A percentile compares a stretch with the other conserved stretches of the same genome.
Evolutionary conservation across 2,329 filamentous ascomycete genomes (phyloP).

Genomic region (Chrysoporthe deuterocubensis): DNA sequence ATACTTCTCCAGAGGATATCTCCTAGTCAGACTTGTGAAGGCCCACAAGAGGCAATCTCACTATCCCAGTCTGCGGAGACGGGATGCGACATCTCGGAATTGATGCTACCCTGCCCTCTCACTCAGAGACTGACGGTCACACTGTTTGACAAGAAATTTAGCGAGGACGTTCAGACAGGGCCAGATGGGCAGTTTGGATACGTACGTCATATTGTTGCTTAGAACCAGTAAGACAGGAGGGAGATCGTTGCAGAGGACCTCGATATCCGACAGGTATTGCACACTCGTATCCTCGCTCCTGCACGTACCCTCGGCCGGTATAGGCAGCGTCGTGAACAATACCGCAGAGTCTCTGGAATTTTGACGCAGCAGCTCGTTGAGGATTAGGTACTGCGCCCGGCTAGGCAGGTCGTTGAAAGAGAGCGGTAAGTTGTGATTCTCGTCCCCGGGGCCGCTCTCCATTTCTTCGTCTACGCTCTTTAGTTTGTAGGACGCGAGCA

Average conservation of each 20-base stretch:
- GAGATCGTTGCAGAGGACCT: slow-evolving; percentile 76
- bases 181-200: background rate
- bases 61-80: background rate
- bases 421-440: slow-evolving; percentile 67
- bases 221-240: slow-evolving; percentile 80
- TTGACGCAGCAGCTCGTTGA: slow-evolving; percentile 80
- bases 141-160: slow-evolving; percentile 7
- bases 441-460: slow-evolving; percentile 50
- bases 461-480: slow-evolving; percentile 34
- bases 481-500: slow-evolving; percentile 47
- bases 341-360: slow-evolving; percentile 75
- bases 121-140: slow-evolving; percentile 25
- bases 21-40: background rate
- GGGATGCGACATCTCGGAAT: background rate
- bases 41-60: background rate
- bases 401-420: slow-evolving; percentile 88
- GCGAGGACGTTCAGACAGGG: background rate
- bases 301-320: slow-evolving; percentile 77
- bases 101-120: background rate
- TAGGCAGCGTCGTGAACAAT: slow-evolving; percentile 81
- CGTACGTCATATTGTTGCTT: slow-evolving; percentile 80
- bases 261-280: slow-evolving; percentile 76
- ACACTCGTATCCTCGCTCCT: slow-evolving; percentile 71
- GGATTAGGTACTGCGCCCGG: slow-evolving; percentile 81
- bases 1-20: too few relatives aligned